Conservation (phyloP, 1,139 yeast species). For the Suhomyces chickasaworum region DNA sequence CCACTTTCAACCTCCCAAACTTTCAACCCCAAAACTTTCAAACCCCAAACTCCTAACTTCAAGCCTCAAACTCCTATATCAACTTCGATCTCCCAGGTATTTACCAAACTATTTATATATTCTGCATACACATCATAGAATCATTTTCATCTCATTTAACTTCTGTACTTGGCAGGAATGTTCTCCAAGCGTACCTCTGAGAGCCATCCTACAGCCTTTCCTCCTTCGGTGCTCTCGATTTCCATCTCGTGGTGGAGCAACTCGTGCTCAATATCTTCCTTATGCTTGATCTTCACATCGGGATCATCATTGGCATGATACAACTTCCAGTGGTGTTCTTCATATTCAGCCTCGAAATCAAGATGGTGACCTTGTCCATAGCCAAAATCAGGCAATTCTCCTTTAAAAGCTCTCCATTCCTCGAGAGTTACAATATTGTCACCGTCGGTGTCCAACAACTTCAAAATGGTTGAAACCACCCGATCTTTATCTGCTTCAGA, state of each 20-base stretch:
- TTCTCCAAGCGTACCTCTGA: constrained; percentile 42
- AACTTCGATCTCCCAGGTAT: background rate
- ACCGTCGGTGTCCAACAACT: constrained; percentile 62
- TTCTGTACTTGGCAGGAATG: constrained; percentile 36
- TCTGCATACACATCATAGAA: constrained; percentile 3
- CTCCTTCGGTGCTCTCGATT: constrained; percentile 56
- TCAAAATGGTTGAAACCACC: constrained; percentile 58
- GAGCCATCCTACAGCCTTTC: constrained; percentile 33
- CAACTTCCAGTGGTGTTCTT: constrained; percentile 91
- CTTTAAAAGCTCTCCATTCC: constrained; percentile 74
- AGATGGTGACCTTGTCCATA: constrained; percentile 97
- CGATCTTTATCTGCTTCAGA: constrained; percentile 58
- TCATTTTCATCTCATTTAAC: constrained; percentile 6
- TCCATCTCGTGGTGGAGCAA: constrained; percentile 84
- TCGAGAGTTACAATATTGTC: constrained; percentile 66
- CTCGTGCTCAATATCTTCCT: constrained; percentile 90
- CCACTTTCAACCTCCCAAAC: too few relatives aligned
- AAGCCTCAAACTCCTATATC: too few relatives aligned
- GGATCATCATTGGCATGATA: constrained; percentile 84
- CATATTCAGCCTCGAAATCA: constrained; percentile 91
- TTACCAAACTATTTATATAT: background rate
- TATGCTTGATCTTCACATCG: constrained; percentile 74
- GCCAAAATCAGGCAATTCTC: constrained; percentile 87
- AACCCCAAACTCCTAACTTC: too few relatives aligned
- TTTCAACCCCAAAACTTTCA: too few relatives aligned